Evolutionary conservation across 2,329 filamentous ascomycete species (phyloP).

Genomic region (Kalmusia sp.): DNA sequence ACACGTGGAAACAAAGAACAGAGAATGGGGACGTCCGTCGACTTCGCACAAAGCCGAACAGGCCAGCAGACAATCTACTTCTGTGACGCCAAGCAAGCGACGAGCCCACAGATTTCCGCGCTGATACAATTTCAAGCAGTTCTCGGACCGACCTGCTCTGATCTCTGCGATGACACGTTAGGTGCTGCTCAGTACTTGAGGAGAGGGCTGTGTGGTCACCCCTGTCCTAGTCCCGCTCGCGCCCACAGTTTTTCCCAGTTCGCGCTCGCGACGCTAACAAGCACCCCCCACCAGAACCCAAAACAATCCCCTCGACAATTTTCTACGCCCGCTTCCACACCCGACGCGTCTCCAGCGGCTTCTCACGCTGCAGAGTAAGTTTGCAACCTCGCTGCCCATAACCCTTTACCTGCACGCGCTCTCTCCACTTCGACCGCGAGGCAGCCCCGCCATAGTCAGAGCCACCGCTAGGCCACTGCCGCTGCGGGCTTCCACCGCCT

Average conservation of each 20-base stretch:
- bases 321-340: neutral
- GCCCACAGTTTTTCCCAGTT: constrained; percentile 4
- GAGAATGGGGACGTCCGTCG: too few relatives aligned
- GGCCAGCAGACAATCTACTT: too few relatives aligned
- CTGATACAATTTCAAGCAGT: neutral
- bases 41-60: too few relatives aligned
- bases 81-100: neutral
- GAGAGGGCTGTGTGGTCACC: neutral
- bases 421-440: neutral
- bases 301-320: constrained; percentile 5
- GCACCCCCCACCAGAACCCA: constrained; percentile 6
- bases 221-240: neutral
- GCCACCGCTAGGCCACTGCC: constrained; percentile 2
- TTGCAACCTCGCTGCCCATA: neutral
- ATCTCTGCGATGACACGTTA: too few relatives aligned
- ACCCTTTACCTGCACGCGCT: neutral
- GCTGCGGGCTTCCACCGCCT: neutral
- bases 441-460: constrained; percentile 7
- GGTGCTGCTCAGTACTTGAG: neutral
- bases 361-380: neutral
- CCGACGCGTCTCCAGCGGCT: constrained; percentile 1
- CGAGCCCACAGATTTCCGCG: neutral
- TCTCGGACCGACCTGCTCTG: too few relatives aligned
- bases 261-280: constrained; percentile 6
- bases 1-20: too few relatives aligned